Evolutionary conservation across 106 monocot species (phyloP), one percentile per base, ranked within the genome.

Genomic region (Dioscorea dumetorum): DNA sequence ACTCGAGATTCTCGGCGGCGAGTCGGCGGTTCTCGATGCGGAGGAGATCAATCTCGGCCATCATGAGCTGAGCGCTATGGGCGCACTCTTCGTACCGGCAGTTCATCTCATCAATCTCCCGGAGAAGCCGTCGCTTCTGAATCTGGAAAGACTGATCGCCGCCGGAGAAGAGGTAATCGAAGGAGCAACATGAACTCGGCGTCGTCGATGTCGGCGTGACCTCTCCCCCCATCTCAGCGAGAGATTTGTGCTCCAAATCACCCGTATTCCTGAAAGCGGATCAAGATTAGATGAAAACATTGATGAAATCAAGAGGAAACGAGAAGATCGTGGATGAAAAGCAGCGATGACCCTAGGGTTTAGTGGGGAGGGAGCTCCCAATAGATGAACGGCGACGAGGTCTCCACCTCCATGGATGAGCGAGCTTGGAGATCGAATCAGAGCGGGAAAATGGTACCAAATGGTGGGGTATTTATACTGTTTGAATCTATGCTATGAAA

Each of bases 1-100:
- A 66, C 51, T 79, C 76, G 56, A 85, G 71, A 48, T 87, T 78
- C 57, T 81, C 76, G 4, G 73, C 69, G n/a, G 23, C 32, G 58
- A 87, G 81, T 50, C 66, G 49, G 66, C 81, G 61, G 49, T 84
- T 83, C 57, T 91, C 86, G 22, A 33, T 18, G 53, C 76, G 72
- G 73, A 91, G 87, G 49, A 67, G 15, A 52, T 75, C 73, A 54
- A 84, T 20, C 48, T 81, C 76, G 70, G 76, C 62, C 32, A 76
- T 34, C 35, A 68, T 22, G 35, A 23, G 31, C 33, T 73, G 75
- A 49, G 84, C 86, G 50, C 52, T 24, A 12, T 22, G 33, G 76
- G 77, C 87, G 83, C 73, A 78, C 4, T 91, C 76, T 50, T 91
- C 69, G 75, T 87, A 91, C 58, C 67, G 70, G 53, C 81, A 71